Evolutionary conservation across 2,329 filamentous ascomycete species (phyloP).

Genomic region (Verticillium tricorpus): DNA sequence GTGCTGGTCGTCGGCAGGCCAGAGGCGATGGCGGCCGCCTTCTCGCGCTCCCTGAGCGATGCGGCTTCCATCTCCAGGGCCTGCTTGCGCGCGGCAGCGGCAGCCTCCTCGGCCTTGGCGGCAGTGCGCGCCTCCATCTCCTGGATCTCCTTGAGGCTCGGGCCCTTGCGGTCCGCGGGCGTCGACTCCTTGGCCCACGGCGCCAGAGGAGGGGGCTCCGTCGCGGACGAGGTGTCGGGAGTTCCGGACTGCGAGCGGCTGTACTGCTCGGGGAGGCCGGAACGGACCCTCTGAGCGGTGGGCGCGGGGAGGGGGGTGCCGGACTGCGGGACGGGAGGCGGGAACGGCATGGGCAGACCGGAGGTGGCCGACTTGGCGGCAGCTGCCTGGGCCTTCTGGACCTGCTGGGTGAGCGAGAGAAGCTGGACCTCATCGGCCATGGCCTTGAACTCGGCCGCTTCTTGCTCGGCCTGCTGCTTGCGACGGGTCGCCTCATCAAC

Average conservation of each 20-base stretch:
- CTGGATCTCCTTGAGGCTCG: constrained; percentile 93
- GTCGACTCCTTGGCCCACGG: constrained; percentile 92
- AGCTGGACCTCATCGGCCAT: constrained; percentile 11
- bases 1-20: constrained; percentile 85
- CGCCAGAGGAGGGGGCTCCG: constrained; percentile 67
- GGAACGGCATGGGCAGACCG: constrained; percentile 73
- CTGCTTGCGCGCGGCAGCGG: constrained; percentile 71
- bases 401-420: constrained; percentile 76
- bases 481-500: background rate
- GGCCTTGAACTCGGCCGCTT: background rate
- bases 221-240: constrained; percentile 48
- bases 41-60: constrained; percentile 56
- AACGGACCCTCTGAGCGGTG: constrained; percentile 77
- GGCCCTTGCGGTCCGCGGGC: constrained; percentile 67
- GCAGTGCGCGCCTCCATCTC: constrained; percentile 92
- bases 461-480: constrained; percentile 8
- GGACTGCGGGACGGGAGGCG: constrained; percentile 66
- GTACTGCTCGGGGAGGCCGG: constrained; percentile 75
- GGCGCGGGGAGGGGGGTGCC: constrained; percentile 83
- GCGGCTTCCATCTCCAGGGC: constrained; percentile 74
- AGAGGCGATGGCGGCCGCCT: constrained; percentile 54
- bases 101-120: constrained; percentile 79
- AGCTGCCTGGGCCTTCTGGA: constrained; percentile 65
- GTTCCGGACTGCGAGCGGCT: constrained; percentile 73
- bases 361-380: constrained; percentile 44